Conservation (phyloP, 2,329 filamentous ascomycete genomes). For the Monosporascus sp. region DNA sequence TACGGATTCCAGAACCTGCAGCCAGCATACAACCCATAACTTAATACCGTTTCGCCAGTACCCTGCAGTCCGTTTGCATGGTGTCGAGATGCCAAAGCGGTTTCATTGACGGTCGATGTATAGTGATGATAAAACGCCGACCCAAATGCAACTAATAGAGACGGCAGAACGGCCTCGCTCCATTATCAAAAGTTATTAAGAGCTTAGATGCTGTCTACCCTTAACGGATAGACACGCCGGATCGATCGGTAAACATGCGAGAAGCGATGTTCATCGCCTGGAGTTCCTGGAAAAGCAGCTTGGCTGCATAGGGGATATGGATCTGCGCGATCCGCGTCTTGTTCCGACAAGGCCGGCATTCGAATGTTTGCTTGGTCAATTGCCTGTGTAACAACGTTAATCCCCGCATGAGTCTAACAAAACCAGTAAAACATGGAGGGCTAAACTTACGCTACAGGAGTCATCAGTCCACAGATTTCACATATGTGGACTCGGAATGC, state of each 20-base stretch:
- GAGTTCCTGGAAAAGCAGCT: slow-evolving; percentile 96
- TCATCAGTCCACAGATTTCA: slow-evolving; percentile 98
- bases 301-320: slow-evolving; percentile 95
- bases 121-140: not conserved
- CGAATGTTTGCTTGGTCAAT: slow-evolving; percentile 91
- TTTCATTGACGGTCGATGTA: not conserved
- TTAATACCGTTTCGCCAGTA: not conserved
- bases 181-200: not conserved
- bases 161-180: not conserved
- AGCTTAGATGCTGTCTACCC: too few relatives aligned
- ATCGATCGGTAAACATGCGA: slow-evolving; percentile 89
- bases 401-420: slow-evolving; percentile 2
- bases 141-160: not conserved
- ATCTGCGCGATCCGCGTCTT: slow-evolving; percentile 98
- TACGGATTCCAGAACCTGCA: not conserved
- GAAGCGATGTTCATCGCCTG: slow-evolving; percentile 98
- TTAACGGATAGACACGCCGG: slow-evolving; percentile 66
- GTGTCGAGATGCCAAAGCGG: not conserved
- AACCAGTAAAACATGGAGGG: slow-evolving; percentile 1
- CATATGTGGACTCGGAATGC: slow-evolving; percentile 97
- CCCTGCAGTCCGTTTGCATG: not conserved
- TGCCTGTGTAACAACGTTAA: slow-evolving; percentile 54
- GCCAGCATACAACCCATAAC: not conserved
- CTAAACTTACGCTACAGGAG: slow-evolving; percentile 85
- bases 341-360: slow-evolving; percentile 97